These are phyloP conservation scores for Angomonas ambiguus DNA, from an alignment of 208 protist species.

Conservation along the genomic window DNA sequence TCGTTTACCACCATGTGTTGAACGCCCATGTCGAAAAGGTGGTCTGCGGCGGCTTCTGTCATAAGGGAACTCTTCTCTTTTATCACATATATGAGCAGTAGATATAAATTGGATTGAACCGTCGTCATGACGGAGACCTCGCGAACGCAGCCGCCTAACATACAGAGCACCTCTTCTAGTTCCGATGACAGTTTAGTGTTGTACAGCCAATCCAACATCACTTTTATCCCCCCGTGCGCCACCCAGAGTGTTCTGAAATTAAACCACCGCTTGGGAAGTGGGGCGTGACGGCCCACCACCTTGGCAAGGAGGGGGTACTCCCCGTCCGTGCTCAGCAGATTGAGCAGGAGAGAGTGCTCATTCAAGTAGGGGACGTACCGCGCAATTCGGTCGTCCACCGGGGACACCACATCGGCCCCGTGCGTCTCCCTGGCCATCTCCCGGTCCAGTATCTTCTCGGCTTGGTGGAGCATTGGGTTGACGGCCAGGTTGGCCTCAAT, in stretches of 20 bases:
- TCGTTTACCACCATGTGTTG: slow-evolving; percentile 42
- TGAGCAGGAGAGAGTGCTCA: slow-evolving; percentile 44
- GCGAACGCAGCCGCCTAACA: slow-evolving; percentile 42
- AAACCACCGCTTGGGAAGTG: slow-evolving; percentile 63
- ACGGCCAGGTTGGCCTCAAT: slow-evolving; percentile 60
- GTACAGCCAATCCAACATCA: slow-evolving; percentile 71
- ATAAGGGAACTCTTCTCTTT: slow-evolving; percentile 47
- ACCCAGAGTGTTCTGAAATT: slow-evolving; percentile 69
- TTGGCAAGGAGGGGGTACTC: slow-evolving; percentile 51
- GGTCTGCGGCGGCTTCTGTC: slow-evolving; percentile 41
- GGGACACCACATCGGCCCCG: slow-evolving; percentile 10
- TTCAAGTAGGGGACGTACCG: slow-evolving; percentile 69
- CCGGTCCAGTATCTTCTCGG: slow-evolving; percentile 39
- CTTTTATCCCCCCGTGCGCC: slow-evolving; percentile 46
- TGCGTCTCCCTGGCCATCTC: slow-evolving; percentile 46
- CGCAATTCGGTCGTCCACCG: slow-evolving; percentile 52
- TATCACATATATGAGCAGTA: slow-evolving; percentile 60
- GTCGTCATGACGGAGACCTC: slow-evolving; percentile 35
- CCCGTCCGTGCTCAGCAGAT: slow-evolving; percentile 28
- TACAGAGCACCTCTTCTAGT: slow-evolving; percentile 37
- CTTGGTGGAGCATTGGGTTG: slow-evolving; percentile 8
- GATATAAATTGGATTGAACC: slow-evolving; percentile 56
- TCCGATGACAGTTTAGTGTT: slow-evolving; percentile 32
- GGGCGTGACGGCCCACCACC: slow-evolving; percentile 55
- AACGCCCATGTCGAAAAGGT: slow-evolving; percentile 48